A percentile compares a stretch with the other conserved stretches of the same genome.
These are phyloP conservation scores for Cladophialophora exuberans DNA, from an alignment of 2,329 filamentous ascomycete species.

Conservation along the genomic window DNA sequence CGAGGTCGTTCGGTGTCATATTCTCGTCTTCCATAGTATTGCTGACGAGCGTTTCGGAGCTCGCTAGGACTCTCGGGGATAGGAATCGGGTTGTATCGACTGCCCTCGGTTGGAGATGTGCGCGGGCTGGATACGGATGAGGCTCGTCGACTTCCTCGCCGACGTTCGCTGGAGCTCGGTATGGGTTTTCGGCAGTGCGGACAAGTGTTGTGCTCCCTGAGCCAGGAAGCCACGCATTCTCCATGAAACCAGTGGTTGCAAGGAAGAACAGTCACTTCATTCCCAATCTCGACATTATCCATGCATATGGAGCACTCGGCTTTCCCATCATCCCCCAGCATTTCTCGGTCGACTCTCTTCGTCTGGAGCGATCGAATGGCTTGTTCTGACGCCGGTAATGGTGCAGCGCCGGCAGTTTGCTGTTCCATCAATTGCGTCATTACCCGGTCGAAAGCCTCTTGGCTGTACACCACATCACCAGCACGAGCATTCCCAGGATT, in stretches of 20 bases:
- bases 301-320: slow-evolving; percentile 95
- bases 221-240: slow-evolving; percentile 78
- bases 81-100: slow-evolving; percentile 31
- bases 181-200: slow-evolving; percentile 59
- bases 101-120: slow-evolving; percentile 20
- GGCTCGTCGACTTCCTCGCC: slow-evolving; percentile 20
- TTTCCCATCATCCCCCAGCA: slow-evolving; percentile 69
- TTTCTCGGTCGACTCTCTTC: slow-evolving; percentile 68
- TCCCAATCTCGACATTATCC: slow-evolving; percentile 73
- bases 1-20: slow-evolving; percentile 16
- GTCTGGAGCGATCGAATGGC: slow-evolving; percentile 76
- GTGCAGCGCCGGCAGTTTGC: slow-evolving; percentile 70
- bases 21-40: slow-evolving; percentile 25
- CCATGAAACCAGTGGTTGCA: slow-evolving; percentile 96
- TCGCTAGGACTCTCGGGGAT: slow-evolving; percentile 28
- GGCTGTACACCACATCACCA: slow-evolving; percentile 85
- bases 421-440: slow-evolving; percentile 88
- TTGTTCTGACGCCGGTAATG: slow-evolving; percentile 75
- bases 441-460: slow-evolving; percentile 87
- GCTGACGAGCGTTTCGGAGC: slow-evolving; percentile 27
- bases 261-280: slow-evolving; percentile 75
- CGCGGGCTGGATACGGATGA: slow-evolving; percentile 28
- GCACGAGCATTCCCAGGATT: slow-evolving; percentile 47
- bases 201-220: slow-evolving; percentile 89
- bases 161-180: slow-evolving; percentile 26